These are phyloP conservation scores for Alternaria infectoria DNA, from an alignment of 2,329 filamentous ascomycete genomes.

Conservation along the genomic window DNA sequence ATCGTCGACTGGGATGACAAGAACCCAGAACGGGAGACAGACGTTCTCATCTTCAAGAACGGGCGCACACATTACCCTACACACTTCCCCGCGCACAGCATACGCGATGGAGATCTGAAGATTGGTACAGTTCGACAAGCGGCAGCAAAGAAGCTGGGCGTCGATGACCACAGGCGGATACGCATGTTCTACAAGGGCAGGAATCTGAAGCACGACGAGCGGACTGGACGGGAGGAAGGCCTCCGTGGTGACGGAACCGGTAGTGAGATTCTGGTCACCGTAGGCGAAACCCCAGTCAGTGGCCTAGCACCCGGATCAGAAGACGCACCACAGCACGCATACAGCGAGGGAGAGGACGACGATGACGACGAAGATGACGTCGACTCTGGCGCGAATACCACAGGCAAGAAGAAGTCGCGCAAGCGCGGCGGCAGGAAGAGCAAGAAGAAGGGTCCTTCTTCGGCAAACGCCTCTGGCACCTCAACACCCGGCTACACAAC, in stretches of 20 bases:
- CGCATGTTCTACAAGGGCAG: conserved; percentile 77
- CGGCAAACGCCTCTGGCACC: conserved; percentile 50
- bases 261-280: conserved; percentile 65
- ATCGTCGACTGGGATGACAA: conserved; percentile 49
- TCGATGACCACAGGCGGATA: conserved; percentile 63
- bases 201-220: conserved; percentile 69
- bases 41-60: conserved; percentile 73
- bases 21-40: conserved; percentile 63
- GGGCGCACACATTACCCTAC: conserved; percentile 70
- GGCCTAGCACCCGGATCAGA: conserved; percentile 45
- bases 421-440: conserved; percentile 50
- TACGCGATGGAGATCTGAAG: conserved; percentile 73
- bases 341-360: conserved; percentile 48
- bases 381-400: conserved; percentile 35
- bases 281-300: conserved; percentile 59
- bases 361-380: conserved; percentile 44
- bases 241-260: conserved; percentile 63
- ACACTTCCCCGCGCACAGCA: conserved; percentile 76
- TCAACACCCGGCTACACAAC: conserved; percentile 50
- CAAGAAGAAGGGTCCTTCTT: conserved; percentile 53
- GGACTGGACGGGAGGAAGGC: conserved; percentile 64
- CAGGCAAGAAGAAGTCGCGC: conserved; percentile 43
- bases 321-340: conserved; percentile 39
- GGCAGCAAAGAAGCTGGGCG: conserved; percentile 69
- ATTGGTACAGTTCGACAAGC: conserved; percentile 71